Evolutionary conservation across 2,329 filamentous ascomycete genomes (phyloP).

Genomic region (Macrophomina phaseolina): DNA sequence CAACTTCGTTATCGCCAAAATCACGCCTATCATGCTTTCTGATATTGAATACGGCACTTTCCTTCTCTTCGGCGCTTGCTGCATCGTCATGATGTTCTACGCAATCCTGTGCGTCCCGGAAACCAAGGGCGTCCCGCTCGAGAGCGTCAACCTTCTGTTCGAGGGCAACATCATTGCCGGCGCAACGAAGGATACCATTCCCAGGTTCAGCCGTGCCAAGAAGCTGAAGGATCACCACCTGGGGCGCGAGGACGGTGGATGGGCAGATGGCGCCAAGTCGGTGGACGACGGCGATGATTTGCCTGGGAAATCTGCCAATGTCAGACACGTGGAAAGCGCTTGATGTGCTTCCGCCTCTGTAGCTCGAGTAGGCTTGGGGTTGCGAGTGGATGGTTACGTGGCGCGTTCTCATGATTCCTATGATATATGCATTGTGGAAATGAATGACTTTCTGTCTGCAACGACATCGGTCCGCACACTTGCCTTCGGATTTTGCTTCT

Average conservation of each 20-base stretch:
- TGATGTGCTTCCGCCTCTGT: background rate
- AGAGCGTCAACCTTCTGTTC: conserved; percentile 50
- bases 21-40: conserved; percentile 51
- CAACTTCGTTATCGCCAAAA: conserved; percentile 45
- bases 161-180: conserved; percentile 50
- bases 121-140: conserved; percentile 51
- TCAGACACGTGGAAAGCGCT: conserved; percentile 1
- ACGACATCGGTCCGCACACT: no score
- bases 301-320: background rate
- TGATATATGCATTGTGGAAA: no score
- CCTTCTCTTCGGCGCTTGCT: conserved; percentile 49
- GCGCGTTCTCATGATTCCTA: background rate
- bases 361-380: background rate
- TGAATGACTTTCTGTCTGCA: no score
- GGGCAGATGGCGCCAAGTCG: background rate
- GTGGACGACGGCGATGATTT: background rate
- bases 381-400: background rate
- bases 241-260: background rate
- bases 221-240: conserved; percentile 21
- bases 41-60: conserved; percentile 53
- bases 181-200: conserved; percentile 14
- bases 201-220: conserved; percentile 18
- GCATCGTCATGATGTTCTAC: conserved; percentile 51
- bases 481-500: no score
- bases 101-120: conserved; percentile 51